phyloP scores from a whole-genome alignment of 31 red algal genomes.

The Odonthalia washingtoniensis region DNA sequence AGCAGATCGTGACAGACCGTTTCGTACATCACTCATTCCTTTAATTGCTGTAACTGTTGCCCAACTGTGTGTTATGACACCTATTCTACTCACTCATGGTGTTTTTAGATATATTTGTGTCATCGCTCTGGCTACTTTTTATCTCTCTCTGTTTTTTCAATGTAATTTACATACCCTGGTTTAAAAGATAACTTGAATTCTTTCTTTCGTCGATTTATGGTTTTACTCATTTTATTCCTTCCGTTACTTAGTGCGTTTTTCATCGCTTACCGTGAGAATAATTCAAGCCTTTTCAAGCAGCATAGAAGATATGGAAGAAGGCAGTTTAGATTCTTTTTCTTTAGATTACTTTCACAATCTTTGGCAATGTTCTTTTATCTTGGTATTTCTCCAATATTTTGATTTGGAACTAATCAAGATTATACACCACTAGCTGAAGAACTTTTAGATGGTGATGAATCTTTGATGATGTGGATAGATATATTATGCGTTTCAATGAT shows the following conservation, averaged over 20 bases:
- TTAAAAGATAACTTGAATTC: conserved; percentile 54
- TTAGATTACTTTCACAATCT: conserved; percentile 68
- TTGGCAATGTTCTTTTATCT: conserved; percentile 78
- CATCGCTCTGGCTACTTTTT: conserved; percentile 63
- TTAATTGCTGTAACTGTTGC: too few species aligned
- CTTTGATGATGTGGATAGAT: too few species aligned
- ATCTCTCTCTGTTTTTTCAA: conserved; percentile 62
- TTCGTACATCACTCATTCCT: conserved; percentile 69
- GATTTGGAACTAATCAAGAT: conserved; percentile 77
- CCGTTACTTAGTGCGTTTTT: conserved; percentile 60
- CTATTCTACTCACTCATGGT: conserved; percentile 58
- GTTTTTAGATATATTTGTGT: conserved; percentile 70
- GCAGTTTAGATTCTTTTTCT: too few species aligned
- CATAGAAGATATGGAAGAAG: conserved; percentile 43
- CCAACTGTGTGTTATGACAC: too few species aligned
- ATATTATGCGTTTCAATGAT: too few species aligned
- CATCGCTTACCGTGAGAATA: conserved; percentile 81
- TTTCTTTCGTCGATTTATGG: too few species aligned
- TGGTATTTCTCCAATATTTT: conserved; percentile 78
- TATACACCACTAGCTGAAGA: conserved; percentile 60
- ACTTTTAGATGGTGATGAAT: too few species aligned
- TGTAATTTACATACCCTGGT: conserved; percentile 44
- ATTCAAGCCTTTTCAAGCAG: too few species aligned
- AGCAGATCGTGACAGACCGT: conserved; percentile 55
- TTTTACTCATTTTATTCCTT: conserved; percentile 74